Conservation (phyloP, 305 asterid species). For the Fraxinus sp. region DNA sequence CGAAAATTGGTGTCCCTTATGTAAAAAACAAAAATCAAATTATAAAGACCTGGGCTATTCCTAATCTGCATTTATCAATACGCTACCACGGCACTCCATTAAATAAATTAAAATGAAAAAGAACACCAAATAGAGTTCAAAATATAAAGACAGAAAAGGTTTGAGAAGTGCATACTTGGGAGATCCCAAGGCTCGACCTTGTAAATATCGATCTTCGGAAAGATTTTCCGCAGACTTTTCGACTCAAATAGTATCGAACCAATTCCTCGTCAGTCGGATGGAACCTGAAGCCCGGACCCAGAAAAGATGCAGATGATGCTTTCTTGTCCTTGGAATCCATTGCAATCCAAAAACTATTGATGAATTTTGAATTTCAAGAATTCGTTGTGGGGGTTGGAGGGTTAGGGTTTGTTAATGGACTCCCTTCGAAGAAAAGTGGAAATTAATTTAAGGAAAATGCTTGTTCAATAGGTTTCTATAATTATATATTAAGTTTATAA, state of each 20-base stretch:
- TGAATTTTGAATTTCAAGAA: background rate
- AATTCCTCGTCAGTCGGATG: slow-evolving; percentile 98
- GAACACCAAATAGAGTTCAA: background rate
- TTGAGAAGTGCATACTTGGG: slow-evolving; percentile 48
- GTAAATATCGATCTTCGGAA: slow-evolving; percentile 74
- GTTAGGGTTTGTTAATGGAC: background rate
- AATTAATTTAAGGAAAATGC: background rate
- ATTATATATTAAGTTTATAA: no score
- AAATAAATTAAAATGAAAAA: background rate
- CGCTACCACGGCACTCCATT: background rate
- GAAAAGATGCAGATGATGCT: slow-evolving; percentile 39
- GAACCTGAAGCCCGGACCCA: slow-evolving; percentile 96
- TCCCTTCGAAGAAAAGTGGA: background rate
- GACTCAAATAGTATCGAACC: slow-evolving; percentile 79
- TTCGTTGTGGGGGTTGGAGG: background rate
- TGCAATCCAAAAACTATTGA: slow-evolving; percentile 1
- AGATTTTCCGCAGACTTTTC: slow-evolving; percentile 70
- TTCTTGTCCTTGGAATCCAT: slow-evolving; percentile 44
- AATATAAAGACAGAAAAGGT: background rate
- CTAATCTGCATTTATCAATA: slow-evolving; percentile 1
- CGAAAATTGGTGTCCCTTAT: background rate
- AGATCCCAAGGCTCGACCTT: slow-evolving; percentile 98
- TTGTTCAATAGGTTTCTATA: no score
- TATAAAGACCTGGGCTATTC: background rate
- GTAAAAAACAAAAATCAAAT: background rate